Base-by-base conservation (phyloP, 768 basidiomycete species). In the Leccinum boreale region DNA sequence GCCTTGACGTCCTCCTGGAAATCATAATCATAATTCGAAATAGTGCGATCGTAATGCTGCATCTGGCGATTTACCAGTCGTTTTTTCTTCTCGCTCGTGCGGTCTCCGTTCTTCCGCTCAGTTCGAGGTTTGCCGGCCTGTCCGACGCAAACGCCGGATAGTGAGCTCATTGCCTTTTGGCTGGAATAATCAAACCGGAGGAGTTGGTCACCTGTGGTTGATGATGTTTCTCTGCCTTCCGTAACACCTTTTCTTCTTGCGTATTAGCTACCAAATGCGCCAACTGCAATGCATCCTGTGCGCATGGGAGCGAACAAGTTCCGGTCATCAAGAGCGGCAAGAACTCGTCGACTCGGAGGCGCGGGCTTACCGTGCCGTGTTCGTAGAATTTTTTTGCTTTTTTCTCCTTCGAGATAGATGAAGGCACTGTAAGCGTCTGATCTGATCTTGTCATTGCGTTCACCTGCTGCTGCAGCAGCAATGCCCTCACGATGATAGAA, bases 211-310 rank as follows among this genome's bases (percentile, higher is more conserved):
- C 79, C 78, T 78, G 75, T 63, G 69, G 56, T 60, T 70, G 72
- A 49, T 73, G 77, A 61, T 70, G 73, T 63, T 73, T 80, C 62
- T 74, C 73, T 52, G 68, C 69, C 64, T 75, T 81, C 8, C 61
- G 70, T 52, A 69, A 66, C 6, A 73, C 60, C 55, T 77, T 81
- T 63, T 80, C 65, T 68, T 84, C 82, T 58, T 81, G 78, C 15
- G 60, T 65, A 33, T 65, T 66, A n/a, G 71, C 77, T 65, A 84
- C 81, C 36, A 75, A 75, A 58, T 71, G 63, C n/a, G 82, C 83
- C 12, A 84, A 67, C 52, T 68, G 69, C 57, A 81, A 61, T 5
- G 77, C 76, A 59, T 82, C 81, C 83, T 83, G 61, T 56, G 55
- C 47, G 50, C 42, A 55, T 59, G 53, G 56, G 57, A 58, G 50